Evolutionary conservation across 768 basidiomycete species (phyloP), one percentile per base, ranked within the genome.

Genomic region (Auricularia auricula-judae): DNA sequence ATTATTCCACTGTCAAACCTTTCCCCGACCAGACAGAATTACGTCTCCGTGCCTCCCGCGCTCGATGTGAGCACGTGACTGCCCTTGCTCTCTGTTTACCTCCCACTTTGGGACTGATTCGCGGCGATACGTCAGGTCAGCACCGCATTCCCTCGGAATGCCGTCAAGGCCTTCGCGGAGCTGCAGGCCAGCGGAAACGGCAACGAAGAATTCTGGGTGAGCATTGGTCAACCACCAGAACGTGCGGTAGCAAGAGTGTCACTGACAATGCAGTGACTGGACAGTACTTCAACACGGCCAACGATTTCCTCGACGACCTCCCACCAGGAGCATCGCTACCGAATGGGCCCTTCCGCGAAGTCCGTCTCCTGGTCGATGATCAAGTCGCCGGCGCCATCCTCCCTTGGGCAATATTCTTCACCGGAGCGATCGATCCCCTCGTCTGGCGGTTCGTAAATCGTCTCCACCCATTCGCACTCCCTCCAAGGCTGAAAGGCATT

Each of bases 141-240:
- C 64, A 79, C 89, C 3, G 89, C 85, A 0, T 73, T 91, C 3
- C 89, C 90, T 23, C 81, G 74, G 66, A 90, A 90, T 65, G 79
- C 88, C 3, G 82, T 88, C 1, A 76, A 85, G 58, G 77, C 86
- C 1, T 87, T 81, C 66, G 87, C 85, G 4, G 88, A 91, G 71
- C 74, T 92, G 3, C 84, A 84, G 67, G 88, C 89, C 16, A 89
- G 78, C 2, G 85, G 86, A 1, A 86, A 84, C 63, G 34, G 56
- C 56, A 78, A 80, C 1, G 86, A 87, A 71, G 90, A 92, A 73
- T 91, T 90, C 70, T 92, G 90, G 89, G 88, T 88, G 67, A 61
- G 78, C 16, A 5, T 18, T 5, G 18, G 4, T 18, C 10, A 51
- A 51, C 5, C 47, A 65, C 29, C 29, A 29, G 29, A 29, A 29